A percentile compares a stretch with the other conserved stretches of the same genome.
These are phyloP conservation scores for Hydrangea macrophylla DNA, from an alignment of 148 eudicot genomes.

Conservation along the genomic window DNA sequence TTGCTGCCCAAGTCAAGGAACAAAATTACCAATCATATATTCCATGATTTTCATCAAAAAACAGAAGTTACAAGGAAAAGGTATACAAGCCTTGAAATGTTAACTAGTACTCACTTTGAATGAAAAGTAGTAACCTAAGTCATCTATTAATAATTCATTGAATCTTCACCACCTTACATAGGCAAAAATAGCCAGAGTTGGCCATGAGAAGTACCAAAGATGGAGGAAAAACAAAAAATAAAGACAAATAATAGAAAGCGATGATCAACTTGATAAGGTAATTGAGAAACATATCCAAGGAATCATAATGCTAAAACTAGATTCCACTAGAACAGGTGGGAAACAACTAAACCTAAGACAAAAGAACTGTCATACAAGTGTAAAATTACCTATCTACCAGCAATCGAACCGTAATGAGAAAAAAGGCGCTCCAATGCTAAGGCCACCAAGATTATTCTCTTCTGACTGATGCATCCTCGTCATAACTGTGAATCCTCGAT, in stretches of 20 bases:
- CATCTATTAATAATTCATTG: background rate
- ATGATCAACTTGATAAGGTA: too few relatives aligned
- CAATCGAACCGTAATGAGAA: background rate
- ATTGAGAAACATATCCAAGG: too few relatives aligned
- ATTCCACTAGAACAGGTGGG: background rate
- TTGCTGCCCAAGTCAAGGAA: too few relatives aligned
- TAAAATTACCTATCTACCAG: slow-evolving; percentile 11
- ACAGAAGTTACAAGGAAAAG: too few relatives aligned
- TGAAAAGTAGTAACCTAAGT: background rate
- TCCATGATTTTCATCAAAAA: too few relatives aligned
- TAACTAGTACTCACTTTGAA: background rate
- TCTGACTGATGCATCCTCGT: slow-evolving; percentile 24
- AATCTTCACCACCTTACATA: background rate
- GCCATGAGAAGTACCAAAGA: background rate
- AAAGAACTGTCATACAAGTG: slow-evolving; percentile 5
- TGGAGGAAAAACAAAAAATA: too few relatives aligned
- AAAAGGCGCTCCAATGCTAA: background rate
- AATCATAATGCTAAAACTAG: too few relatives aligned
- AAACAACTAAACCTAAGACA: background rate
- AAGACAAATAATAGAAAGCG: too few relatives aligned
- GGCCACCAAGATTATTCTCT: slow-evolving; percentile 11
- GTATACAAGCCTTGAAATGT: too few relatives aligned
- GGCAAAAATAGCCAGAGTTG: background rate
- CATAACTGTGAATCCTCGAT: slow-evolving; percentile 25
- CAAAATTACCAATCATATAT: too few relatives aligned